Evolutionary conservation across 2,329 filamentous ascomycete genomes (phyloP).

Genomic region (Nemania sp.): DNA sequence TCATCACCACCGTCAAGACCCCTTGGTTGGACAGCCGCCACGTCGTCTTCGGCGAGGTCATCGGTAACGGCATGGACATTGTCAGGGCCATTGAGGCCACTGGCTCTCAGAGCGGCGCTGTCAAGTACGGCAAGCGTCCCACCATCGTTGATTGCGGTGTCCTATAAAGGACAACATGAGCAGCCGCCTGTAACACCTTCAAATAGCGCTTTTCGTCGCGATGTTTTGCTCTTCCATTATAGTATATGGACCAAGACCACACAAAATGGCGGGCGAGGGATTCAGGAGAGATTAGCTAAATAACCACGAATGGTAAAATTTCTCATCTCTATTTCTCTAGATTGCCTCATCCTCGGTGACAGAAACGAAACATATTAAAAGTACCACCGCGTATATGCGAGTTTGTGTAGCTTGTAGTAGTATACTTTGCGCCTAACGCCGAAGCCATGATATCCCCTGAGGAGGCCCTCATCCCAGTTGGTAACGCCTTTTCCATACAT

Average conservation of each 20-base stretch:
- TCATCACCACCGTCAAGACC: slow-evolving; percentile 91
- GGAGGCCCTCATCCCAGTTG: slow-evolving; percentile 1
- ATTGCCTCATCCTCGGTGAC: not conserved
- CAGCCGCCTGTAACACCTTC: slow-evolving; percentile 32
- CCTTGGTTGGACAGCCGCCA: slow-evolving; percentile 83
- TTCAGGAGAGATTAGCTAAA: slow-evolving; percentile 17
- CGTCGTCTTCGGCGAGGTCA: slow-evolving; percentile 82
- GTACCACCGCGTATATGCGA: no score
- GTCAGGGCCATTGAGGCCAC: slow-evolving; percentile 67
- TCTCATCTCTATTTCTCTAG: not conserved
- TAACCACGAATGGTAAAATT: slow-evolving; percentile 31
- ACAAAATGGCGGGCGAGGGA: slow-evolving; percentile 22
- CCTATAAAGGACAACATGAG: slow-evolving; percentile 44
- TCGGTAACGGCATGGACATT: slow-evolving; percentile 52
- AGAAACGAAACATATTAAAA: no score
- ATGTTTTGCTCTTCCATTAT: slow-evolving; percentile 18
- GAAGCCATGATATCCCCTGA: slow-evolving; percentile 1
- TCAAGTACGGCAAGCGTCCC: slow-evolving; percentile 61
- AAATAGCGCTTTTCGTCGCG: slow-evolving; percentile 22
- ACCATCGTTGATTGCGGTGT: slow-evolving; percentile 61
- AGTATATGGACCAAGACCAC: slow-evolving; percentile 17
- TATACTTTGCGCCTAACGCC: slow-evolving; percentile 12
- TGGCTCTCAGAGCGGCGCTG: slow-evolving; percentile 58
- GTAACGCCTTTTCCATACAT: slow-evolving; percentile 28
- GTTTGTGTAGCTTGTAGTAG: not conserved